These are phyloP conservation scores for Mycena pura DNA, from an alignment of 768 basidiomycete genomes.

Conservation along the genomic window DNA sequence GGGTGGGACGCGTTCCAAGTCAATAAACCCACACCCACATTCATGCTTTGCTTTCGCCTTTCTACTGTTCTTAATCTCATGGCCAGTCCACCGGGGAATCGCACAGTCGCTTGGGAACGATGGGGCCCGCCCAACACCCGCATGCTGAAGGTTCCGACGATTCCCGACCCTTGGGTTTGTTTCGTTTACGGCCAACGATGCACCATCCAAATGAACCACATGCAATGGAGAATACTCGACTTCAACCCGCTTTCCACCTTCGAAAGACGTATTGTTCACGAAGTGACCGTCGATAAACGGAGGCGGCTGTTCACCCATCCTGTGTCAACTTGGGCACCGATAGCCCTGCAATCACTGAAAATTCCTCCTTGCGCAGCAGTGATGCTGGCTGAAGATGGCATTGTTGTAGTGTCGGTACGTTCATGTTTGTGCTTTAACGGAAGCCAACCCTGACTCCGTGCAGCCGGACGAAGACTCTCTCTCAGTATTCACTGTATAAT, in stretches of 20 bases:
- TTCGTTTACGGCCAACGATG: slow-evolving; percentile 43
- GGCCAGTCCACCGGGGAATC: slow-evolving; percentile 18
- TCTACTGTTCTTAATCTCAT: slow-evolving; percentile 38
- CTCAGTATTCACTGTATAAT: slow-evolving; percentile 13
- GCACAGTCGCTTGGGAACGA: slow-evolving; percentile 31
- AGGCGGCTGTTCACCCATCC: slow-evolving; percentile 29
- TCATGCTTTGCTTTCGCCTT: slow-evolving; percentile 38
- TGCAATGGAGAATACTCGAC: slow-evolving; percentile 36
- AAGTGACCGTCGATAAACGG: slow-evolving; percentile 15
- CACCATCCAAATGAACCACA: slow-evolving; percentile 29
- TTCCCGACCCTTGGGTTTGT: slow-evolving; percentile 43
- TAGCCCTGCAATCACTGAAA: slow-evolving; percentile 20
- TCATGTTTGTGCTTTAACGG: neutral
- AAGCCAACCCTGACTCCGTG: neutral
- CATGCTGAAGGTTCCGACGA: slow-evolving; percentile 32
- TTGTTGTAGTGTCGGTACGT: slow-evolving; percentile 41
- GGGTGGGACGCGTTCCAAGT: neutral
- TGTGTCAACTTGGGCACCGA: slow-evolving; percentile 35
- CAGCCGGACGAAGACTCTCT: slow-evolving; percentile 19
- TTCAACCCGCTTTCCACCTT: slow-evolving; percentile 35
- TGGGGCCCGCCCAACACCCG: slow-evolving; percentile 42
- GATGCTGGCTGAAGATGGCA: slow-evolving; percentile 45
- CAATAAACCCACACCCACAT: slow-evolving; percentile 4
- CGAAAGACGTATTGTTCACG: slow-evolving; percentile 29
- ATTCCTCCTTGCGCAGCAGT: slow-evolving; percentile 30